Evolutionary conservation across 2,329 filamentous ascomycete genomes (phyloP), one percentile per base, ranked within the genome.

Genomic region (Diplodia scrobiculata): DNA sequence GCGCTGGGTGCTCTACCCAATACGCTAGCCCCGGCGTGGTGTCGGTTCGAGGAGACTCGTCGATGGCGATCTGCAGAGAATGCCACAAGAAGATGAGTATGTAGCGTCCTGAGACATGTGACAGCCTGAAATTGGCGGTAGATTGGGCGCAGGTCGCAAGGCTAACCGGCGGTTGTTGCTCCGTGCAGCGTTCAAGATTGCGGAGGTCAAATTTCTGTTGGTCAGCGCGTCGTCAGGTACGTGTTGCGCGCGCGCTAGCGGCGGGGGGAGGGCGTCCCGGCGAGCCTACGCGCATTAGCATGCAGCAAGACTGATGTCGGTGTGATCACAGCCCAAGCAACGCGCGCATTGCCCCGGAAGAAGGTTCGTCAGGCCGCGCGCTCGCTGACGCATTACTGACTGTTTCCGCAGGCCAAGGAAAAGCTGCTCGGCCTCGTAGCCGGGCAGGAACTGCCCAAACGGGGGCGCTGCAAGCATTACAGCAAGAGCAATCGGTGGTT

Each of bases 51-150:
- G 91, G 90, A 53, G 90, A 94, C 67, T 86, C 86, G 19, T 85
- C 86, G 25, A 88, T 87, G 72, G 90, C 91, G 67, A 84, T 91
- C 45, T 96, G 91, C 78, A 86, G 91, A 58, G 85, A 89, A 72
- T 96, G 91, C 75, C 91, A 95, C 80, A 82, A 83, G 63, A 89
- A 89, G 74, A 93, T 95, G 84, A 89, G 83, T 84, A 77, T 11
- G 79, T 71, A 52, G 34, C 50, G 29, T 52, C 54, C 45, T 54
- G 29, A 52, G 50, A 52, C 52, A 54, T 38, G 29, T 9, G 29
- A 9, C 29, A 1, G 29, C 32, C n/a, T 19, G 9, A 58, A 58
- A 17, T n/a, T 11, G 27, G 41, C 47, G 41, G 36, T 14, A 5
- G 25, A 13, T 60, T 48, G 45, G 45, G 29, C 54, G 21, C 38